These are phyloP conservation scores for Colletotrichum sp. DNA, from an alignment of 2,329 filamentous ascomycete genomes.

Conservation along the genomic window DNA sequence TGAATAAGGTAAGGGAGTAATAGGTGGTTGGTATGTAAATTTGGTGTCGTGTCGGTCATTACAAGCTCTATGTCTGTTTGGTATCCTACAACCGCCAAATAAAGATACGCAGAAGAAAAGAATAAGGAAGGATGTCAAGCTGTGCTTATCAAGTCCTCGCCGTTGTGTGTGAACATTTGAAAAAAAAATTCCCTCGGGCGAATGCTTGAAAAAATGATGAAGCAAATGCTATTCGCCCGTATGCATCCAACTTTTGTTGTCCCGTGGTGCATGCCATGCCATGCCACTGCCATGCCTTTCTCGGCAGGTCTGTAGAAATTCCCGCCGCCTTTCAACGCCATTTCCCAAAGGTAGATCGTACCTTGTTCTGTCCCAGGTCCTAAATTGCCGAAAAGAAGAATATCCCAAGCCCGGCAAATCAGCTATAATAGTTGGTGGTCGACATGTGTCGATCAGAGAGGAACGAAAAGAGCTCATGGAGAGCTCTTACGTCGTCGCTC, in stretches of 20 bases:
- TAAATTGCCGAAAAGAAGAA: background rate
- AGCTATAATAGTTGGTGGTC: background rate
- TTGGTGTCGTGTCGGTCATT: constrained; percentile 14
- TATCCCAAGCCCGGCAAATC: background rate
- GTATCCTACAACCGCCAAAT: constrained; percentile 7
- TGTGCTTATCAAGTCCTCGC: background rate
- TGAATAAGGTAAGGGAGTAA: background rate
- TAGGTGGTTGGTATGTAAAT: background rate
- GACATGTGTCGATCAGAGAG: background rate
- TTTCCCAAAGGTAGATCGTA: background rate
- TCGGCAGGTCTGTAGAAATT: background rate
- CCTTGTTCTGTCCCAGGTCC: background rate
- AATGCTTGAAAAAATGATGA: background rate
- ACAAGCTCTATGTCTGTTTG: constrained; percentile 6
- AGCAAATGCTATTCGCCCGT: background rate
- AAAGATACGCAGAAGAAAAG: background rate
- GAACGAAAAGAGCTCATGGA: background rate
- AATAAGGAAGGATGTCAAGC: background rate
- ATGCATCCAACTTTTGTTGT: background rate
- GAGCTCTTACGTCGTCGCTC: constrained; percentile 47
- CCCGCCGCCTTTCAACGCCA: constrained; percentile 1
- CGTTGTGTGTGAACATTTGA: background rate
- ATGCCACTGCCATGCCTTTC: background rate
- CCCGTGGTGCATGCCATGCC: background rate
- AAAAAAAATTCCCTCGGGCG: constrained; percentile 5